Base-by-base conservation (phyloP, 2,329 filamentous ascomycete species). In the Ophiostoma novo-ulmi region DNA sequence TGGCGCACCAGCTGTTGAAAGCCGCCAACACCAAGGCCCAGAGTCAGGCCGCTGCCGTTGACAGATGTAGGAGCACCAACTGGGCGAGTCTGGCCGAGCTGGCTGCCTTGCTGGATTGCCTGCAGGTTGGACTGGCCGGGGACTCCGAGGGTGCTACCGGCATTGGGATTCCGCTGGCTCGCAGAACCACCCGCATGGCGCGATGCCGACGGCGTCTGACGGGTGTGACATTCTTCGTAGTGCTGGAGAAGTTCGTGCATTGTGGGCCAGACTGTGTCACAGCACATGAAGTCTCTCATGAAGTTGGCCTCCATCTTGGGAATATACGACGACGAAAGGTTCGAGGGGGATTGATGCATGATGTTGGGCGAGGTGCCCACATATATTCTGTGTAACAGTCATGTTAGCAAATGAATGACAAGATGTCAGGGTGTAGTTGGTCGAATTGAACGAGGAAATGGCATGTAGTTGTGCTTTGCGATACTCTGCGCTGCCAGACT, bases 281-380 rank as follows among this genome's bases (percentile, higher is more conserved):
- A 99, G 82, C 95, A 99, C 69, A 91, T 91, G 81, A 98, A 98
- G 81, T 98, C 94, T 80, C 91, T 91, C 92, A 98, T 96, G 80
- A 97, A 99, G 78, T 94, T 95, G 73, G 94, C 94, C 80, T 99
- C 95, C 78, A 97, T 88, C 80, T 97, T 97, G 11, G 94, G 94
- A 1, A 97, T 87, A 78, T 98, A 98, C 36, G 95, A 98, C 7
- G 94, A 97, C 0, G 94, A 98, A 80, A 98, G 94, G 76, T 93
- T 96, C 0, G 94, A 97, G 0, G 95, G 93, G n/a, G 94, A 97
- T 79, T 94, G 91, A 76, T 94, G 87, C 71, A 58, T 58, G 72
- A 82, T 79, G 77, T 94, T 97, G 13, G 95, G 95, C n/a, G 95
- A 98, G 22, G 93, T 97, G 77, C 95, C 94, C 72, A 74, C 74